Conservation (phyloP, 768 basidiomycete genomes). For the Rhizopogon roseolus region DNA sequence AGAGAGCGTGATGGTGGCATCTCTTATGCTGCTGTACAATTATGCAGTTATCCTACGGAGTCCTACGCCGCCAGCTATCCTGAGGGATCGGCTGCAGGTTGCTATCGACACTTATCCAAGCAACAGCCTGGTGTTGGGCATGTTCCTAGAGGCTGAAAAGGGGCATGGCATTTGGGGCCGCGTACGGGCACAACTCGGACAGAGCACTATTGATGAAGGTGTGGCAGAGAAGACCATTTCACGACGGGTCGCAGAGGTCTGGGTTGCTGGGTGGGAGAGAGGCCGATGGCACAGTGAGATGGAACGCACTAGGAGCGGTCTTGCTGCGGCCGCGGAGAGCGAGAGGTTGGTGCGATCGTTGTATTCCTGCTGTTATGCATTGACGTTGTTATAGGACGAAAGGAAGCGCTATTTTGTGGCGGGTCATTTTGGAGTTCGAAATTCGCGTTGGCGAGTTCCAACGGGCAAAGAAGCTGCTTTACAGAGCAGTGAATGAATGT, state of each 20-base stretch:
- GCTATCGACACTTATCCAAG: slow-evolving; percentile 57
- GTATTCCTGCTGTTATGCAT: background rate
- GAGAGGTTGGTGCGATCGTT: slow-evolving; percentile 48
- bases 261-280: slow-evolving; percentile 77
- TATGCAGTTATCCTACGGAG: slow-evolving; percentile 50
- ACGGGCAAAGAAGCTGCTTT: slow-evolving; percentile 68
- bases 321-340: slow-evolving; percentile 57
- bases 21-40: slow-evolving; percentile 57
- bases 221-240: slow-evolving; percentile 49
- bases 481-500: slow-evolving; percentile 70
- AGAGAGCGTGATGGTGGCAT: slow-evolving; percentile 56
- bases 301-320: slow-evolving; percentile 63
- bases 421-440: slow-evolving; percentile 74
- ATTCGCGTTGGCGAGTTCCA: slow-evolving; percentile 53
- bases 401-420: slow-evolving; percentile 65
- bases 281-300: slow-evolving; percentile 66
- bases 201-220: slow-evolving; percentile 27
- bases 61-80: slow-evolving; percentile 49
- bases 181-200: slow-evolving; percentile 53
- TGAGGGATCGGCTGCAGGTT: slow-evolving; percentile 52
- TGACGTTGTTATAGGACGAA: slow-evolving; percentile 45
- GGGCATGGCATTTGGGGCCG: slow-evolving; percentile 78
- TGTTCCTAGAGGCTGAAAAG: slow-evolving; percentile 74
- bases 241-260: slow-evolving; percentile 63
- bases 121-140: slow-evolving; percentile 67